Conservation (phyloP, 1,139 yeast species). For the Debaryomyces fabryi region DNA sequence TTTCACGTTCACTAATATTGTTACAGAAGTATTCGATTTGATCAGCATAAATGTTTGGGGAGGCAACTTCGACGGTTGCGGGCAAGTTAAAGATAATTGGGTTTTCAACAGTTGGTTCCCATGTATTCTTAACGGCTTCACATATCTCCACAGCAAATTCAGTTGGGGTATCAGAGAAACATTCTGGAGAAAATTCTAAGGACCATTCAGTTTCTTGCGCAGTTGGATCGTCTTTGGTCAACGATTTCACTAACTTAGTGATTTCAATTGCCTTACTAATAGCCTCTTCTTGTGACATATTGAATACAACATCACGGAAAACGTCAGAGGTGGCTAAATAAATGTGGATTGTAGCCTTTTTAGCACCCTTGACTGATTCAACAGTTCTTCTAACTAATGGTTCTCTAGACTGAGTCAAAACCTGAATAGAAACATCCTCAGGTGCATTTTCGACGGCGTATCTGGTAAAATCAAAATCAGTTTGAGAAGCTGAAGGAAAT, state of each 20-base stretch:
- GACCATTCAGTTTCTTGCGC: conserved; percentile 47
- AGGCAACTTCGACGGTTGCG: conserved; percentile 52
- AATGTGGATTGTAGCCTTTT: conserved; percentile 49
- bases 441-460: conserved; percentile 52
- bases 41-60: conserved; percentile 54
- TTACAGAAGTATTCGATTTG: conserved; percentile 51
- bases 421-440: conserved; percentile 49
- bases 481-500: conserved; percentile 53
- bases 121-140: conserved; percentile 49
- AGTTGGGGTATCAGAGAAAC: conserved; percentile 48
- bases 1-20: conserved; percentile 46
- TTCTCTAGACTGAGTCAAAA: conserved; percentile 50
- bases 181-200: conserved; percentile 51
- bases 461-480: conserved; percentile 52
- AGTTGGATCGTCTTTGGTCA: conserved; percentile 47
- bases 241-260: conserved; percentile 41
- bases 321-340: conserved; percentile 52
- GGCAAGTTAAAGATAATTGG: conserved; percentile 53
- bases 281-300: conserved; percentile 45
- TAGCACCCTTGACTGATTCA: conserved; percentile 51
- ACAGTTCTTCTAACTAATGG: conserved; percentile 48
- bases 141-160: conserved; percentile 49
- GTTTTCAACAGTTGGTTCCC: conserved; percentile 46
- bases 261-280: conserved; percentile 45
- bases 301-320: conserved; percentile 50